Evolutionary conservation across 2,329 filamentous ascomycete species (phyloP).

Genomic region (Colletotrichum shisoi): DNA sequence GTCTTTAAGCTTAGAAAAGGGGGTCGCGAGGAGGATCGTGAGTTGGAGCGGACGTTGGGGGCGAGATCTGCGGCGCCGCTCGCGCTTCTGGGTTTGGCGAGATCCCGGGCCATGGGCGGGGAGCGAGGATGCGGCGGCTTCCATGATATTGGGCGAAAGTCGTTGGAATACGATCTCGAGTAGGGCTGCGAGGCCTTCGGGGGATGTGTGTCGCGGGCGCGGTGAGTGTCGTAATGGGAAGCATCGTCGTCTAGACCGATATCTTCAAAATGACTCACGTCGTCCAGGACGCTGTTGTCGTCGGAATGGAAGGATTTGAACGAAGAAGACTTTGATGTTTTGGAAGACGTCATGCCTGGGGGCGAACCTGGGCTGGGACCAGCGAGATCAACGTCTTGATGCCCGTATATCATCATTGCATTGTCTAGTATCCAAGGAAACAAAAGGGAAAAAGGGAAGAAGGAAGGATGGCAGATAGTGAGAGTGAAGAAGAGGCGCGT

Average conservation of each 20-base stretch:
- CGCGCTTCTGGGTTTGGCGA: conserved; percentile 41
- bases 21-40: conserved; percentile 49
- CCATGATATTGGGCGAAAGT: conserved; percentile 38
- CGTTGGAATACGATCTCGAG: conserved; percentile 37
- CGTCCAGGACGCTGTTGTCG: conserved; percentile 72
- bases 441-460: conserved; percentile 6
- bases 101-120: conserved; percentile 45
- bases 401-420: conserved; percentile 40
- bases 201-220: conserved; percentile 46
- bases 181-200: conserved; percentile 41
- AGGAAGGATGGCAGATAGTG: not conserved
- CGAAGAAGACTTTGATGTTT: conserved; percentile 90
- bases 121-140: conserved; percentile 36
- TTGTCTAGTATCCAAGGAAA: conserved; percentile 23
- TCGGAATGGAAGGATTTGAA: conserved; percentile 78
- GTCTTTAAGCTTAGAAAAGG: conserved; percentile 57
- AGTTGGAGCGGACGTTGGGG: conserved; percentile 23
- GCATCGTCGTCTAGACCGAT: conserved; percentile 79
- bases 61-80: conserved; percentile 17
- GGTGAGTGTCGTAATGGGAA: conserved; percentile 44
- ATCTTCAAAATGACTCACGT: conserved; percentile 88
- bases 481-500: not conserved
- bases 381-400: conserved; percentile 37
- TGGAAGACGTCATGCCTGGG: conserved; percentile 80
- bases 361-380: conserved; percentile 59